A percentile compares a stretch with the other conserved stretches of the same genome.
phyloP scores from a whole-genome alignment of 805 yeast species.

The Wickerhamomyces sydowiorum region DNA sequence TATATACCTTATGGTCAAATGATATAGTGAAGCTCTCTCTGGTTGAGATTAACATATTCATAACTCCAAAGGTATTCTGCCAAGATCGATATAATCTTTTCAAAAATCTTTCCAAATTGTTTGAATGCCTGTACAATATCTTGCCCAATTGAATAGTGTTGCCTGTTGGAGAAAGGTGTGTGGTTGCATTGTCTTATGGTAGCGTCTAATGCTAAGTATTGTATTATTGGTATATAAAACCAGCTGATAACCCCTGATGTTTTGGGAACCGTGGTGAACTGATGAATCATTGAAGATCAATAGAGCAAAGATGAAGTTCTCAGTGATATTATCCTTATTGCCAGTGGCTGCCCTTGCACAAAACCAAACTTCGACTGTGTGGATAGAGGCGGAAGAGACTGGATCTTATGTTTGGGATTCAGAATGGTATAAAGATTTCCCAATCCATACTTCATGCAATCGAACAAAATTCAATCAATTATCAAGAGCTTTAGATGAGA shows the following conservation, averaged over 20 bases:
- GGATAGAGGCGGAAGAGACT: slow-evolving; percentile 8
- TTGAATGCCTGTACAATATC: too few relatives aligned
- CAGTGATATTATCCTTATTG: background rate
- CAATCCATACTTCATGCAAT: slow-evolving; percentile 16
- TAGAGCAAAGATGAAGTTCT: background rate
- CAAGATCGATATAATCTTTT: background rate
- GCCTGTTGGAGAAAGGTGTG: too few relatives aligned
- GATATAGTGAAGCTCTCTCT: background rate
- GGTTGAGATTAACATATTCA: slow-evolving; percentile 1
- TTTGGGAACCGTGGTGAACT: background rate
- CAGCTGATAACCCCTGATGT: background rate
- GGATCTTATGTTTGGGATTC: slow-evolving; percentile 9
- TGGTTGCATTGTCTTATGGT: too few relatives aligned
- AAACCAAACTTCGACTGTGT: slow-evolving; percentile 5
- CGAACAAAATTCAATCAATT: slow-evolving; percentile 13
- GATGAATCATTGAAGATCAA: background rate
- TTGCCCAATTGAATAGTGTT: too few relatives aligned
- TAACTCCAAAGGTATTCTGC: slow-evolving; percentile 1
- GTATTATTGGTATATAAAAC: background rate
- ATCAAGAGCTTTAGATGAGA: slow-evolving; percentile 25
- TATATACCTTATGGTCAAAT: too few relatives aligned
- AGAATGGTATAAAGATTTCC: slow-evolving; percentile 14
- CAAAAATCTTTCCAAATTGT: too few relatives aligned
- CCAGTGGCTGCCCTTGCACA: slow-evolving; percentile 2
- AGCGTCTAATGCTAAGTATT: too few relatives aligned